Percentiles rank a stretch among this genome's conserved stretches.
Conservation (phyloP, 495 filamentous ascomycete genomes). For the Penicillium lagena region DNA sequence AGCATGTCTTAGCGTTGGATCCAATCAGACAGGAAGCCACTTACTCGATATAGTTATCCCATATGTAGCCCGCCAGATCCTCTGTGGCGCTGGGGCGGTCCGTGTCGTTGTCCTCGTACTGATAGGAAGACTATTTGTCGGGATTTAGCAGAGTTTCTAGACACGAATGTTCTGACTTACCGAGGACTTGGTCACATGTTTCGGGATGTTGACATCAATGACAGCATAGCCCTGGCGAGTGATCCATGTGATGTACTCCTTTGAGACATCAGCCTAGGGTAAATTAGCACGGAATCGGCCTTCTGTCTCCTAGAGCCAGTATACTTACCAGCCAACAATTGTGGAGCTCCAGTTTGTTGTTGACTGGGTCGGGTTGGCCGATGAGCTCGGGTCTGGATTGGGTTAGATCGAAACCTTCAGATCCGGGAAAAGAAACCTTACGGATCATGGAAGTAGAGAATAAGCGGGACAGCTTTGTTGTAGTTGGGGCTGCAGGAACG, state of each 20-base stretch:
- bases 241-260: constrained; percentile 79
- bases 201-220: constrained; percentile 85
- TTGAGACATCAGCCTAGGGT: constrained; percentile 66
- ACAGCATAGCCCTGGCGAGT: constrained; percentile 65
- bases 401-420: background rate
- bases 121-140: constrained; percentile 12
- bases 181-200: constrained; percentile 47
- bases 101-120: constrained; percentile 37
- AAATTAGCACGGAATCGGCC: constrained; percentile 30
- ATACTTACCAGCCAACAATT: constrained; percentile 77
- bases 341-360: constrained; percentile 69
- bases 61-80: constrained; percentile 78
- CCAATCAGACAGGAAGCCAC: background rate
- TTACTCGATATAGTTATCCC: constrained; percentile 95
- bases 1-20: background rate
- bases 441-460: constrained; percentile 81
- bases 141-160: constrained; percentile 15
- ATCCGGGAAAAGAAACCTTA: constrained; percentile 34
- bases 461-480: constrained; percentile 43
- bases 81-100: constrained; percentile 49
- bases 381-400: constrained; percentile 60
- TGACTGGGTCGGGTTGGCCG: constrained; percentile 58
- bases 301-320: background rate
- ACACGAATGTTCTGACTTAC: constrained; percentile 20
- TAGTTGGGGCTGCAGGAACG: constrained; percentile 43